Evolutionary conservation across 805 yeast genomes (phyloP).

Genomic region (Lipomyces chichibuensis): DNA sequence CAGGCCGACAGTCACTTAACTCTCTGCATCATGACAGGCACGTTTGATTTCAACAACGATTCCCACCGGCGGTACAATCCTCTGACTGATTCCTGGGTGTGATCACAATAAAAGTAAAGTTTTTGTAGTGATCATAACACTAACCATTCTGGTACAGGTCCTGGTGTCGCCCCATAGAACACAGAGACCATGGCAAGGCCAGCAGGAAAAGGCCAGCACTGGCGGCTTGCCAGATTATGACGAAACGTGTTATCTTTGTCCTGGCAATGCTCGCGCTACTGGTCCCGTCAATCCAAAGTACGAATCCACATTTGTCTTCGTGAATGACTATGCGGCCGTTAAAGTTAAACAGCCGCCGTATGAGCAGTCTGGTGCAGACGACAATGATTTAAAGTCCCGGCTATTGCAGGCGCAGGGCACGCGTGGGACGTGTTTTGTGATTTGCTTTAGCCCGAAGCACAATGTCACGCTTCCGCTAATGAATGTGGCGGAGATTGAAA

Average conservation of each 20-base stretch:
- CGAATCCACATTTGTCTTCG: conserved; percentile 60
- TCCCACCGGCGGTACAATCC: conserved; percentile 75
- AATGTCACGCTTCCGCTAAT: conserved; percentile 56
- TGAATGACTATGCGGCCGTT: conserved; percentile 74
- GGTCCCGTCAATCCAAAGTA: conserved; percentile 64
- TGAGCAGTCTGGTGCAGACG: conserved; percentile 26
- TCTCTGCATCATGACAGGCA: not conserved
- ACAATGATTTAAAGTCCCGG: conserved; percentile 36
- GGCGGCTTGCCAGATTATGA: conserved; percentile 59
- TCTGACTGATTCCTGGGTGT: conserved; percentile 61
- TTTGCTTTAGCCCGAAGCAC: conserved; percentile 74
- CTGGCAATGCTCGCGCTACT: conserved; percentile 67
- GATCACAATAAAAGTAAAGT: not conserved
- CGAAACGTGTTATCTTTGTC: conserved; percentile 70
- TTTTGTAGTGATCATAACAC: not conserved
- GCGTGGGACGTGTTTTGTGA: conserved; percentile 68
- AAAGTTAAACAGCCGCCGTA: conserved; percentile 51
- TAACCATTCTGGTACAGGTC: conserved; percentile 36
- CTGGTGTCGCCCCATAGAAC: conserved; percentile 77
- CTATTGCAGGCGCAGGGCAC: conserved; percentile 62
- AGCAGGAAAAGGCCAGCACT: conserved; percentile 55
- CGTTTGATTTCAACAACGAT: conserved; percentile 34
- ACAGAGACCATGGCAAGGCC: conserved; percentile 82
- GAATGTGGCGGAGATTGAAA: conserved; percentile 50
- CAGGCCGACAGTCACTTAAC: not conserved